Evolutionary conservation across 768 basidiomycete species (phyloP), one percentile per base, ranked within the genome.

Genomic region (Rhizopogon rudus): DNA sequence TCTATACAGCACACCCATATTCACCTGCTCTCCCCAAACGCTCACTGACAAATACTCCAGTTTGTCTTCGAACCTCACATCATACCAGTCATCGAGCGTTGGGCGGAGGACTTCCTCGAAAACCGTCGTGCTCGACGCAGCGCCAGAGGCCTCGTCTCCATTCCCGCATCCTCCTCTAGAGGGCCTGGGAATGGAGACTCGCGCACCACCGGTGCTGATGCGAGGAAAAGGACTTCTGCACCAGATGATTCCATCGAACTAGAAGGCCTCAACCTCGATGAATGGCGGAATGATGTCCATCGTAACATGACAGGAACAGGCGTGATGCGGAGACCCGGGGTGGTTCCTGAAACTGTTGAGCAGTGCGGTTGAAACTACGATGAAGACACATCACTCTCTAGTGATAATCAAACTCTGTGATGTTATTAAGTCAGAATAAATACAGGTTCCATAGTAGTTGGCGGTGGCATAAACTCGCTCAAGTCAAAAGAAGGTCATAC

Each of bases 1-100:
- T 17, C 17, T 37, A 51, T 33, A 22, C 31, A 8, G 25, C 29
- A 5, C 8, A 5, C 16, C 6, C 13, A 1, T 33, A 9, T 39
- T 49, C 20, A 12, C 5, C 22, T 6, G 31, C 20, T 33, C 22
- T 49, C 28, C 14, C 12, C 3, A 48, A 16, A 5, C 0, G 31
- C 31, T 20, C 14, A 43, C 20, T 31, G 17, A 49, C 22, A 6
- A 5, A 40, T 29, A 52, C 20, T 35, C 20, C 55, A 88, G 86
- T 82, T 83, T 53, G 79, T 88, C 29, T 87, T 86, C 55, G 84
- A 85, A 58, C 86, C 86, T 9, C 84, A 86, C 56, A 77, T 88
- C 55, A 83, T 83, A 17, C 86, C 85, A 0, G 75, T 71, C 42
- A 44, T 88, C 31, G 84, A 83, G 71, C 71, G 67, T 46, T 73